A percentile compares a stretch with the other conserved stretches of the same genome.
Conservation (phyloP, 805 yeast genomes). For the Metschnikowia colocasiae region DNA sequence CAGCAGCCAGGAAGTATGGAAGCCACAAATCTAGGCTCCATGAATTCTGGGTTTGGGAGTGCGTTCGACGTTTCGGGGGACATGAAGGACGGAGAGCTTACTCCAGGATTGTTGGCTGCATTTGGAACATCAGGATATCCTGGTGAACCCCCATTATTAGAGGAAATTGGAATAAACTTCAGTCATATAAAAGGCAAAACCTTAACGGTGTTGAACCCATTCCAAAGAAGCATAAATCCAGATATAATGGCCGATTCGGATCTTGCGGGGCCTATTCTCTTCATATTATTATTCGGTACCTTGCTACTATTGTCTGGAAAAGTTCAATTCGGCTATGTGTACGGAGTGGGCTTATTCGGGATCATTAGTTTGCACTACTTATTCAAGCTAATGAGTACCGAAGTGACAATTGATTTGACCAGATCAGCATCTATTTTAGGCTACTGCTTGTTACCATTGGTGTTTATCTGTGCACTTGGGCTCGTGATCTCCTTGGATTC, state of each 20-base stretch:
- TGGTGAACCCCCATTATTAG: constrained; percentile 89
- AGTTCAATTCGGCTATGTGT: constrained; percentile 93
- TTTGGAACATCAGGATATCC: constrained; percentile 91
- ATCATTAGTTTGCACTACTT: constrained; percentile 78
- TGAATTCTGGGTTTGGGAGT: constrained; percentile 37
- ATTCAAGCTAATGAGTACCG: constrained; percentile 81
- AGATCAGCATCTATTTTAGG: constrained; percentile 91
- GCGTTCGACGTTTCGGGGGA: constrained; percentile 38
- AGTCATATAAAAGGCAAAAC: constrained; percentile 83
- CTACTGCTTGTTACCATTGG: constrained; percentile 88
- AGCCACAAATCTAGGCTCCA: constrained; percentile 30
- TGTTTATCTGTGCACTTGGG: constrained; percentile 67
- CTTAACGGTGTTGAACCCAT: constrained; percentile 78
- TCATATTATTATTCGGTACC: constrained; percentile 83
- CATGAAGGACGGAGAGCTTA: constrained; percentile 47
- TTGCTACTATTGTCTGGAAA: constrained; percentile 82
- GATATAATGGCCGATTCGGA: constrained; percentile 85
- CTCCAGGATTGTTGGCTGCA: constrained; percentile 83
- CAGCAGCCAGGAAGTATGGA: constrained; percentile 22
- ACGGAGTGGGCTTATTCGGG: constrained; percentile 93
- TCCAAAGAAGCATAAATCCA: constrained; percentile 54
- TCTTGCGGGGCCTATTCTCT: constrained; percentile 90
- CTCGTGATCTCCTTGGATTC: constrained; percentile 69
- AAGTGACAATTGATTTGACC: constrained; percentile 49
- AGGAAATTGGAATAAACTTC: constrained; percentile 92